phyloP scores from a whole-genome alignment of 1,284 basidiomycete genomes.

The Mycosarcoma maydis region DNA sequence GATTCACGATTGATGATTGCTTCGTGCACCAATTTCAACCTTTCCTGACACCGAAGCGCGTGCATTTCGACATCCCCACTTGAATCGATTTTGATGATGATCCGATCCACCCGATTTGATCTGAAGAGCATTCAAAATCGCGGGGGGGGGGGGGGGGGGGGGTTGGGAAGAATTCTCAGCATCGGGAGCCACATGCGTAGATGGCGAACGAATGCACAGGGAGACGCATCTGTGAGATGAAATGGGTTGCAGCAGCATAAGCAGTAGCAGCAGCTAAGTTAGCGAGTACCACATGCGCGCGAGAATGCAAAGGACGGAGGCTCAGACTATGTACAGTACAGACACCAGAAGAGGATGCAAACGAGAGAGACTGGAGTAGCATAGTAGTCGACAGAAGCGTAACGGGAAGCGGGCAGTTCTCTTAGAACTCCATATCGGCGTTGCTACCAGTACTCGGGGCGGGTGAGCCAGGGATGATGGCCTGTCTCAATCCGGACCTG shows the following conservation, averaged over 20 bases:
- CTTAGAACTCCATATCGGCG: constrained; percentile 40
- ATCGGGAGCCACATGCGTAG: no score
- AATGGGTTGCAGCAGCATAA: neutral
- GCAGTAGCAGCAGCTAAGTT: neutral
- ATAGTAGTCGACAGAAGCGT: neutral
- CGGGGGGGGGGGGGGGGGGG: no score
- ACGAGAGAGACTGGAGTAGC: no score
- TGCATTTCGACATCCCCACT: neutral
- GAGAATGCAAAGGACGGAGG: no score
- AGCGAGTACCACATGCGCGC: neutral
- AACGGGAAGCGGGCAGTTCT: neutral
- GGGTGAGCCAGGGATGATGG: constrained; percentile 38
- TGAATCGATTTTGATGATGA: neutral
- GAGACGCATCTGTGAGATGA: no score
- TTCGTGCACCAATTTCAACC: constrained; percentile 2
- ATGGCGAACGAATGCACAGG: no score
- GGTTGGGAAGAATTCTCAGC: no score
- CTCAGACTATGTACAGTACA: constrained; percentile 3
- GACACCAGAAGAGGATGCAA: constrained; percentile 6
- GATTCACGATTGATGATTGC: constrained; percentile 6
- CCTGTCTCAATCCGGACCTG: constrained; percentile 41
- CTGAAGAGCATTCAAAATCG: no score
- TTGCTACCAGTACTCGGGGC: constrained; percentile 41
- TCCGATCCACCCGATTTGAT: no score
- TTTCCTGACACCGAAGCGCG: neutral